Evolutionary conservation across 108 stramenopile species (phyloP), one percentile per base, ranked within the genome.

Genomic region (Ochromonas danica): DNA sequence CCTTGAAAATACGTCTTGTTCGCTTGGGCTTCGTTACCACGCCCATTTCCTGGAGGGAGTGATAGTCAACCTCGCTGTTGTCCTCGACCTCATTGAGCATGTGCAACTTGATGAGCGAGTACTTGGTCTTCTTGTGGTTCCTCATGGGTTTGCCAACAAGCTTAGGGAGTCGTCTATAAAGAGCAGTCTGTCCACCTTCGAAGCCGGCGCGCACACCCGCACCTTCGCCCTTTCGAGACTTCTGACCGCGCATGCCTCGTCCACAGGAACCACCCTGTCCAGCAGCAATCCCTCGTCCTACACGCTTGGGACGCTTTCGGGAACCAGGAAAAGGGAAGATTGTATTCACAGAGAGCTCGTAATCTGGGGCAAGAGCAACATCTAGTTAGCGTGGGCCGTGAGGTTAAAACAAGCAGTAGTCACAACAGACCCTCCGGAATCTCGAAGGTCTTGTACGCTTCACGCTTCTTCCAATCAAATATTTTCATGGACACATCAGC

Each of bases 191-290:
- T 71, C 97, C 95, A 70, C 97, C 97, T 88, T 96, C 97, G 82
- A 97, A 97, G 31, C 97, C 95, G 39, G 94, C 86, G 35, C 95
- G 92, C 33, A 91, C 90, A 39, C 93, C 89, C 42, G 87, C 79
- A 71, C 63, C 63, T 67, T 67, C 63, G 25, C 96, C 95, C 43
- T 84, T 71, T 28, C 95, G 92, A 30, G 94, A 90, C 82, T 95
- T 95, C 89, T 98, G 97, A 70, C 97, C 97, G 71, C 97, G 90
- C 95, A 96, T 96, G 42, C 97, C 97, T 77, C 95, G 96, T 72
- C 97, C 97, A 81, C 95, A 95, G 30, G 93, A 91, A 61, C 93
- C 95, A 40, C 97, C 97, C 86, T 96, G 94, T 45, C 97, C 97
- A 33, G 95, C 97, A 70, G 95, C 78, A 82, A 96, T 96, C 84